These are phyloP conservation scores for Fragaria nilgerrensis DNA, from an alignment of 306 rosid genomes.

Conservation along the genomic window DNA sequence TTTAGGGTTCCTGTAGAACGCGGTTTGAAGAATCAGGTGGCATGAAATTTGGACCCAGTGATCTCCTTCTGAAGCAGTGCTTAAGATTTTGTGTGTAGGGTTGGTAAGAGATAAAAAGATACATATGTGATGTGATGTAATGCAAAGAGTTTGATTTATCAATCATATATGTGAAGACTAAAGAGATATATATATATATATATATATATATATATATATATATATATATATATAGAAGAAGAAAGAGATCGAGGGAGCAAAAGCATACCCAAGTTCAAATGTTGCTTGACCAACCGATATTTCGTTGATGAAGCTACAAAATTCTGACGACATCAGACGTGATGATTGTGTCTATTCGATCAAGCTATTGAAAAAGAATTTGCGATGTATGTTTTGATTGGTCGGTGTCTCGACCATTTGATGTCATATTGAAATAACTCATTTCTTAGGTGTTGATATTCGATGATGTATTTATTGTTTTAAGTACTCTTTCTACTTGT, in stretches of 20 bases:
- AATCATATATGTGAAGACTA: not conserved
- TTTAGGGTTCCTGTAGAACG: constrained; percentile 40
- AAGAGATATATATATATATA: no score
- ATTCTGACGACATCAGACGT: not conserved
- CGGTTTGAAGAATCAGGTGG: constrained; percentile 59
- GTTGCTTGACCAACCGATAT: not conserved
- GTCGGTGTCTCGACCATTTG: no score
- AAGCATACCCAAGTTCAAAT: not conserved
- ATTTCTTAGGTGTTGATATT: no score
- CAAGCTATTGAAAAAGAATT: no score
- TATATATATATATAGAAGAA: not conserved
- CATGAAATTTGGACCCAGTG: constrained; percentile 12
- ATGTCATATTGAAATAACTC: no score
- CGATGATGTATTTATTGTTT: no score
- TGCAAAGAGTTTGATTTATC: not conserved
- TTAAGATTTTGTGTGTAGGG: not conserved
- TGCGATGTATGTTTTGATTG: no score
- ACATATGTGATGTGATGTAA: not conserved
- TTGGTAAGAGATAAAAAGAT: not conserved
- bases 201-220: no score
- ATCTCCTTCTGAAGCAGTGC: not conserved
- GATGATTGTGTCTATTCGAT: not conserved
- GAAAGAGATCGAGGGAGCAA: not conserved
- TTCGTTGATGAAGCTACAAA: no score
- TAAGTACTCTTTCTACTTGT: no score